A percentile compares a stretch with the other conserved stretches of the same genome.
phyloP scores from a whole-genome alignment of 73 alveolate genomes.

The Symbiodinium natans region DNA sequence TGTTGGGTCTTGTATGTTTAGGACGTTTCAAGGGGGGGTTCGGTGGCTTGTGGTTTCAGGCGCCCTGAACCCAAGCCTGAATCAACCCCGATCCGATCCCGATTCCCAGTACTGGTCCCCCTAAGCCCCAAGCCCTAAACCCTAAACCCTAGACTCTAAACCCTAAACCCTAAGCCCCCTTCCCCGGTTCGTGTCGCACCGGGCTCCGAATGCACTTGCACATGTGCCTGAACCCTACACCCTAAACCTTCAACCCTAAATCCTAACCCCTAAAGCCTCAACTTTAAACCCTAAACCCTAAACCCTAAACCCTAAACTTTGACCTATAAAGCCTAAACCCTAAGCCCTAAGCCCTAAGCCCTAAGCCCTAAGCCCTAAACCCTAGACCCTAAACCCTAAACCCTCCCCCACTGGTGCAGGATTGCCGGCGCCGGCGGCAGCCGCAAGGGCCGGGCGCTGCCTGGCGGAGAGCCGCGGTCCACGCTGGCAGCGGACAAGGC shows the following conservation, averaged over 20 bases:
- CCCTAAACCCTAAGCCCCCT: neutral
- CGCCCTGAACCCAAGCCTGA: no score
- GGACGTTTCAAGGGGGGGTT: no score
- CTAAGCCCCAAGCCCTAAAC: neutral
- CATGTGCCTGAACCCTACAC: no score
- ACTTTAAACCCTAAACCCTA: no score
- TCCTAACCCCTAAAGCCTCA: neutral
- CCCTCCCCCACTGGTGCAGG: neutral
- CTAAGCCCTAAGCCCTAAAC: no score
- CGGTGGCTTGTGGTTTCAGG: no score
- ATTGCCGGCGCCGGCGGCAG: slow-evolving; percentile 85
- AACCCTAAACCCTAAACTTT: neutral
- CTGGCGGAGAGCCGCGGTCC: neutral
- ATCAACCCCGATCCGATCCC: no score
- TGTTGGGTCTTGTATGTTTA: no score
- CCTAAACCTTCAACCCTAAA: neutral
- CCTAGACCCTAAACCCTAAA: neutral
- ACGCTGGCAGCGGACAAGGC: neutral
- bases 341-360: neutral
- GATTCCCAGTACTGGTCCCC: no score
- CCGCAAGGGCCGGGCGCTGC: slow-evolving; percentile 57
- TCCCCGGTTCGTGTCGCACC: no score
- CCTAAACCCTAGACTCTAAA: neutral
- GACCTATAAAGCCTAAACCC: neutral
- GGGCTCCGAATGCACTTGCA: no score